Base-by-base conservation (phyloP, 177 flowering plant genomes). In the Vitis hybrid region DNA sequence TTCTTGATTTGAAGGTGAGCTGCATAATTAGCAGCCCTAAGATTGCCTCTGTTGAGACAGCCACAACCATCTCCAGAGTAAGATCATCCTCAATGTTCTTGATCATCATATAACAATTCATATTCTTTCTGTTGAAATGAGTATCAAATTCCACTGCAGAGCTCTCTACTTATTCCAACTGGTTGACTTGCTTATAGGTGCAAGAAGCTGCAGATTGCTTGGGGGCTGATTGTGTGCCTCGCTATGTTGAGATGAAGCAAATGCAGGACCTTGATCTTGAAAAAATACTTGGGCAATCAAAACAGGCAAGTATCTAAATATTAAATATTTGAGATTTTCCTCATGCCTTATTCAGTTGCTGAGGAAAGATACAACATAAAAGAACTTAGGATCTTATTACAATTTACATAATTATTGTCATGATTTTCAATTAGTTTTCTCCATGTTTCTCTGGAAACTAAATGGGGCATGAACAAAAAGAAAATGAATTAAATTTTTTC, bases 181-280 rank as follows among this genome's bases (percentile, higher is more conserved):
- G 14, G 61, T 50, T 18, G 66, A 21, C 62, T 53, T 57, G 51
- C 65, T 73, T 81, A 51, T 69, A 94, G 99, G 92, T 89, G 63
- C 99, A 94, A 90, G 97, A 93, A 82, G 97, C 96, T 76, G 98
- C 94, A 70, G 96, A 89, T 75, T 90, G 89, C 84, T 80, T 93
- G 85, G 95, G 92, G 62, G 96, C 87, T 39, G 94, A 94, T 60
- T 87, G 90, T 81, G 85, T 87, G 31, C 92, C 94, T 53, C 94
- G 96, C 31, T 83, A 81, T 81, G 96, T 93, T 55, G 96, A 90
- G 66, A 75, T 79, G 79, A 91, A 88, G 84, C 85, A 86, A 69
- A 61, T 84, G 60, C 74, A 75, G 39, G 87, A 89, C 63, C 89
- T 94, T 67, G 86, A 79, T 77, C 71, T 85, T 63, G 92, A 78